phyloP scores from a whole-genome alignment of 2,329 filamentous ascomycete species.

The Xylariaceae sp. region DNA sequence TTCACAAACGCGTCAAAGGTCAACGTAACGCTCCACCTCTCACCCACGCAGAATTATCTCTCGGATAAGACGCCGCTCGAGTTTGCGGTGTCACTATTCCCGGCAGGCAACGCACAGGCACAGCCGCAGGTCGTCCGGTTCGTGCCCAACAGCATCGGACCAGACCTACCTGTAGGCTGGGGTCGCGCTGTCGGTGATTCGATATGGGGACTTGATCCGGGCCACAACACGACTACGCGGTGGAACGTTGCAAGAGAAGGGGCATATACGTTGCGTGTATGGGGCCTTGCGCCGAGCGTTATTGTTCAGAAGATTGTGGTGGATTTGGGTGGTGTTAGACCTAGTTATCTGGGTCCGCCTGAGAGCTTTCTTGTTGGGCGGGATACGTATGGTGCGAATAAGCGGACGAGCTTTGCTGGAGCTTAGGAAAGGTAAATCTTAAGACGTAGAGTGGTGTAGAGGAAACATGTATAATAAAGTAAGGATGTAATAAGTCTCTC shows the following conservation, averaged over 20 bases:
- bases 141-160: slow-evolving; percentile 51
- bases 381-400: slow-evolving; percentile 46
- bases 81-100: slow-evolving; percentile 43
- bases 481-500: too few relatives aligned
- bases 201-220: slow-evolving; percentile 52
- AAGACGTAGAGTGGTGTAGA: too few relatives aligned
- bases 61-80: slow-evolving; percentile 54
- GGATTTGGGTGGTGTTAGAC: slow-evolving; percentile 60
- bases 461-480: too few relatives aligned
- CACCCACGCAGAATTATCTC: slow-evolving; percentile 60
- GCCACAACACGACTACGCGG: slow-evolving; percentile 53
- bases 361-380: slow-evolving; percentile 58
- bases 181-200: slow-evolving; percentile 52
- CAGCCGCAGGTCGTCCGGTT: slow-evolving; percentile 47
- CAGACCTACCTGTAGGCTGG: slow-evolving; percentile 51
- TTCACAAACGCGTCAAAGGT: slow-evolving; percentile 58
- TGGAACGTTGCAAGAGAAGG: slow-evolving; percentile 51
- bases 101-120: slow-evolving; percentile 39
- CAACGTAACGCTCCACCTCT: slow-evolving; percentile 58
- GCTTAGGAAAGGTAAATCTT: background rate
- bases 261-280: slow-evolving; percentile 57
- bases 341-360: slow-evolving; percentile 63
- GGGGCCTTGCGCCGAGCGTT: slow-evolving; percentile 59
- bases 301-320: slow-evolving; percentile 64
- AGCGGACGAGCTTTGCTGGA: slow-evolving; percentile 47